Base-by-base conservation (phyloP, 176 grass and related monocot genomes). In the Musa schizocarpa region DNA sequence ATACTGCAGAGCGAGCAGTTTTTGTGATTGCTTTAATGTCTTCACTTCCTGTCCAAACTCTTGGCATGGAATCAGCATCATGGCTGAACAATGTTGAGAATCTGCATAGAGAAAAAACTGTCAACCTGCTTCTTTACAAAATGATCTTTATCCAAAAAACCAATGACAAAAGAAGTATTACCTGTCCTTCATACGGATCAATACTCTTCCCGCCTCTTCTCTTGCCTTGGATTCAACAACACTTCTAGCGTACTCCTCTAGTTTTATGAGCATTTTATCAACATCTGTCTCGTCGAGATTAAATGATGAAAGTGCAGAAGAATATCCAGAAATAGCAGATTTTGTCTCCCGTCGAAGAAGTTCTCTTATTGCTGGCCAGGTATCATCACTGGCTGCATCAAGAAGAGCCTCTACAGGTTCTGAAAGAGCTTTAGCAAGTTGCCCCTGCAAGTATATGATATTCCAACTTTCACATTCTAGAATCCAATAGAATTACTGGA, bases 11-110 rank as follows among this genome's bases (percentile, higher is more conserved):
- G 29, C 91, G 91, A 77, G 96, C 91, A 57, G 86, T 77, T 90
- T 99, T 99, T 70, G 96, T 99, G 56, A 99, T 99, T 55, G 96
- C 80, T 88, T 88, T 99, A 54, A 99, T 94, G 77, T 99, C 96
- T 83, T 99, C 96, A 62, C 95, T 99, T 77, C 96, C 96, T 49
- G 96, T 95, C 96, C 96, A 99, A 61, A 99, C 81, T 77, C 96
- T 87, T 71, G 91, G 96, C 91, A 99, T 99, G 1, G 94, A 98
- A 67, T 99, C 96, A 74, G 84, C 81, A 86, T 99, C 96, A 16
- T 82, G 88, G 71, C 88, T 92, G 72, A 99, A 99, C 69, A 99
- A 85, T 68, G 79, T 94, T 1, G 91, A 86, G 58, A 99, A 99
- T 87, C 96, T 99, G 79, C 49, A 80, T 26, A 54, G 34, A 72